Evolutionary conservation across 257 asterid genomes (phyloP).

Genomic region (Paraleonurus japonicus): DNA sequence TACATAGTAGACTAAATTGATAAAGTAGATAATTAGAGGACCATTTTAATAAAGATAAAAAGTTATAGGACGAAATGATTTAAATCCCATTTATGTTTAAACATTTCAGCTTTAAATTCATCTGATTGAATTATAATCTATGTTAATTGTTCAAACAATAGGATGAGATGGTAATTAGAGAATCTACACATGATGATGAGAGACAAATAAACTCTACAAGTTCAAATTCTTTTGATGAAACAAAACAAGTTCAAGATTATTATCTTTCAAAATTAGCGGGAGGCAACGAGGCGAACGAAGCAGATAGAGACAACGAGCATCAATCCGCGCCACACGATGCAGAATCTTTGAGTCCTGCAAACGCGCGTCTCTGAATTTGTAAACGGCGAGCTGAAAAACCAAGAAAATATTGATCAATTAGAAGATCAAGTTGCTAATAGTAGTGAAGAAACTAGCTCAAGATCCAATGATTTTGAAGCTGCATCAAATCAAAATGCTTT

Average conservation of each 20-base stretch:
- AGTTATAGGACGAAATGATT: no score
- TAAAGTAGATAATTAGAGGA: no score
- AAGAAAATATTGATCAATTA: conserved; percentile 17
- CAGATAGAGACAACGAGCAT: neutral
- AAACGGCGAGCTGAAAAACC: neutral
- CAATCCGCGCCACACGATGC: no score
- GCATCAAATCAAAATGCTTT: neutral
- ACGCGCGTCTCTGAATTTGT: no score
- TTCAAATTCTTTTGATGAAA: neutral
- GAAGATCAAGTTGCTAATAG: conserved; percentile 9
- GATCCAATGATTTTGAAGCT: conserved; percentile 11
- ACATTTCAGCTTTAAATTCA: neutral
- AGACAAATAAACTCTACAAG: neutral
- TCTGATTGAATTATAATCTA: neutral
- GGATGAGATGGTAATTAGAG: conserved; percentile 13
- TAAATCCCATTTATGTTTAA: no score
- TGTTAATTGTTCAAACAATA: neutral
- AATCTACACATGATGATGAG: neutral
- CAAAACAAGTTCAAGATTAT: neutral
- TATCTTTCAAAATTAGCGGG: neutral
- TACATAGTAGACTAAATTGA: no score
- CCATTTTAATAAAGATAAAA: no score
- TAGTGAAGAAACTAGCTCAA: conserved; percentile 21
- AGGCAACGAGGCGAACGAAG: conserved; percentile 3
- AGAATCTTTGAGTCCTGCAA: no score